Evolutionary conservation across 257 asterid genomes (phyloP).

Genomic region (Solanum verrucosum): DNA sequence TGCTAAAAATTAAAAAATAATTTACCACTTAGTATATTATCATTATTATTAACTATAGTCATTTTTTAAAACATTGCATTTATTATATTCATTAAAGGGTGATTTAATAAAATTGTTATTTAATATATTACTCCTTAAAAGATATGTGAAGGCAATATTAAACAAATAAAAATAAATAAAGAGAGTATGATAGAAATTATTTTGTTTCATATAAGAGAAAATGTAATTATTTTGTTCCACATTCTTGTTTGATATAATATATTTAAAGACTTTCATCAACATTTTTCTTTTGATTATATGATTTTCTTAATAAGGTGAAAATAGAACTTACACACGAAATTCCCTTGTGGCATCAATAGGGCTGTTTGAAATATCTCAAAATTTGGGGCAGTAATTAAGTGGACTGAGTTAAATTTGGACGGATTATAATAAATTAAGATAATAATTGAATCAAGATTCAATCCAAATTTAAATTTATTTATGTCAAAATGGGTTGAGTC

Average conservation of each 20-base stretch:
- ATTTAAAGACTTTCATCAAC: not conserved
- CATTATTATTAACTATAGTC: too few relatives aligned
- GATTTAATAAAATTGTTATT: too few relatives aligned
- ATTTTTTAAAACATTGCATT: too few relatives aligned
- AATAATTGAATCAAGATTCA: too few relatives aligned
- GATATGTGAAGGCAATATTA: not conserved
- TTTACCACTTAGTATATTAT: not conserved
- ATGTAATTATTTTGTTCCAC: not conserved
- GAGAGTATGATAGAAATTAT: too few relatives aligned
- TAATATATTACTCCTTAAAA: too few relatives aligned
- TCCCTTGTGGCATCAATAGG: not conserved
- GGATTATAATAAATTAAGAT: too few relatives aligned
- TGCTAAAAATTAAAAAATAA: too few relatives aligned
- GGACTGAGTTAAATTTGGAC: too few relatives aligned
- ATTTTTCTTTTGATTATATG: not conserved
- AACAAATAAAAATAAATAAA: not conserved
- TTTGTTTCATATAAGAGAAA: not conserved
- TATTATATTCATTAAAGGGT: too few relatives aligned
- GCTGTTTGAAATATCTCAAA: constrained; percentile 1
- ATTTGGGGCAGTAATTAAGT: not conserved
- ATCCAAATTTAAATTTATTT: too few relatives aligned
- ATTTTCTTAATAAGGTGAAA: not conserved
- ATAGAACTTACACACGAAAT: not conserved
- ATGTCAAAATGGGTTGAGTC: not conserved
- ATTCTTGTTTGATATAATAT: not conserved